These are phyloP conservation scores for Artemisia annua DNA, from an alignment of 129 eudicot species.

Conservation along the genomic window DNA sequence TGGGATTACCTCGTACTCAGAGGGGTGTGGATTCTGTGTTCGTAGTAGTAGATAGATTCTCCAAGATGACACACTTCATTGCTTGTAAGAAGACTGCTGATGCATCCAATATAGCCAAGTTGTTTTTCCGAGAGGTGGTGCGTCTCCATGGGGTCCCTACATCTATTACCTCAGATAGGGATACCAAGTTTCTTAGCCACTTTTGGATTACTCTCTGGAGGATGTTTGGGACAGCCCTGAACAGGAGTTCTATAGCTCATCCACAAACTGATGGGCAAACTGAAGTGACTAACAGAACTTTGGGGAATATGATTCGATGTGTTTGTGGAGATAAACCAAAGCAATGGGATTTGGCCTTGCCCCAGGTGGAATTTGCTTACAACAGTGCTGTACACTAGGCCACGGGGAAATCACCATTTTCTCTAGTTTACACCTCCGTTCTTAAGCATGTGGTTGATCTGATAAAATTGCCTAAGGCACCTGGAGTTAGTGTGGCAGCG, in stretches of 20 bases:
- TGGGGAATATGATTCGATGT: not conserved
- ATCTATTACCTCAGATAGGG: not conserved
- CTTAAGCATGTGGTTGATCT: not conserved
- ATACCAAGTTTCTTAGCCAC: not conserved
- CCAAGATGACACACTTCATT: no score
- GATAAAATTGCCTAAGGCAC: not conserved
- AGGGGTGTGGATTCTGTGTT: constrained; percentile 4
- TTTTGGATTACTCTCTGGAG: not conserved
- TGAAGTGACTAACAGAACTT: not conserved
- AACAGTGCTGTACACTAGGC: not conserved
- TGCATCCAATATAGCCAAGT: not conserved
- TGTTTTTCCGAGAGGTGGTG: not conserved
- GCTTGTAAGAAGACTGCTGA: not conserved
- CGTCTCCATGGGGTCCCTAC: not conserved
- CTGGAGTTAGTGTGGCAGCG: not conserved
- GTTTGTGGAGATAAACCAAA: not conserved
- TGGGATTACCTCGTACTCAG: not conserved
- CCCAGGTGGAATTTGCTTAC: constrained; percentile 1
- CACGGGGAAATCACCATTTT: not conserved
- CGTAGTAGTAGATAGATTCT: not conserved
- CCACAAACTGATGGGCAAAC: not conserved
- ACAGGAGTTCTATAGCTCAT: not conserved
- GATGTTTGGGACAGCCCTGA: not conserved
- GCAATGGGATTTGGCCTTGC: not conserved
- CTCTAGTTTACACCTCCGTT: not conserved